These are phyloP conservation scores for Truncatella angustata DNA, from an alignment of 2,329 filamentous ascomycete species.

Conservation along the genomic window DNA sequence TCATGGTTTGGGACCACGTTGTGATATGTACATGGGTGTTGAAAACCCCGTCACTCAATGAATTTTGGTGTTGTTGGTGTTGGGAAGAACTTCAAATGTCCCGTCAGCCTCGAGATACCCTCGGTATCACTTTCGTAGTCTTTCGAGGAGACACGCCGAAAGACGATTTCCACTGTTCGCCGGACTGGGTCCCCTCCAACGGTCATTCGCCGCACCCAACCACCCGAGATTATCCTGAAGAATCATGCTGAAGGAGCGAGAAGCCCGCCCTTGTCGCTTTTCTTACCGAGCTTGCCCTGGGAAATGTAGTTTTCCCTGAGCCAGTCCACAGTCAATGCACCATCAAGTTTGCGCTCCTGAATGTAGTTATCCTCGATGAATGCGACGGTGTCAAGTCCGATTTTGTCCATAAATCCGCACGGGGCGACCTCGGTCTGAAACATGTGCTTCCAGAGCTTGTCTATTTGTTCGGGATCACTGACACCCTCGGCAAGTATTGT, in stretches of 20 bases:
- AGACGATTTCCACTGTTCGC: no score
- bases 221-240: no score
- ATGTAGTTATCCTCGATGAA: constrained; percentile 55
- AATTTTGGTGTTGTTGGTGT: no score
- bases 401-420: constrained; percentile 41
- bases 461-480: constrained; percentile 45
- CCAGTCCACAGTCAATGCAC: constrained; percentile 40
- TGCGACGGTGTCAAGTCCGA: constrained; percentile 52
- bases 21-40: no score
- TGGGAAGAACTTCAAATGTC: no score
- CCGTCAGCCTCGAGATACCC: no score
- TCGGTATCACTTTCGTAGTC: no score
- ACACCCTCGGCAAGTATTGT: constrained; percentile 50
- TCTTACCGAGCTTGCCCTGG: constrained; percentile 44
- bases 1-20: no score
- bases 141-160: no score
- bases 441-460: constrained; percentile 44
- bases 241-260: not conserved
- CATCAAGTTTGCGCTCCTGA: constrained; percentile 41
- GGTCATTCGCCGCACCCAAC: no score
- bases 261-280: constrained; percentile 39
- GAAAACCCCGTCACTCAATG: no score
- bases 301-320: constrained; percentile 41
- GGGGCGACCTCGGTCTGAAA: constrained; percentile 10
- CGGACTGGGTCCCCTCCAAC: no score